These are phyloP conservation scores for Candida gorgasii DNA, from an alignment of 805 yeast species.

Conservation along the genomic window DNA sequence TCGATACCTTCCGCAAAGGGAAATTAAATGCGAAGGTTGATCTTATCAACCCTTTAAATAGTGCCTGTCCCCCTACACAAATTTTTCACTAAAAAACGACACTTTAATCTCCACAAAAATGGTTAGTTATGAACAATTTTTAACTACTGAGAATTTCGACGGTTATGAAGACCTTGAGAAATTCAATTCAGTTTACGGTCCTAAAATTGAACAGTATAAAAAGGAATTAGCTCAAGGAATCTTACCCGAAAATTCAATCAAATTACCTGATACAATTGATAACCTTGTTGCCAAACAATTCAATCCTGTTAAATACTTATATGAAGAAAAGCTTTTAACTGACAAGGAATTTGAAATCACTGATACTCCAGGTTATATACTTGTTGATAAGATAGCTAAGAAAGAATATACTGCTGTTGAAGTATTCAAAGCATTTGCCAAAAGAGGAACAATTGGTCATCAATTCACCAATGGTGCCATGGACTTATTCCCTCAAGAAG, in stretches of 20 bases:
- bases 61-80: neutral
- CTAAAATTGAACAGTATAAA: slow-evolving; percentile 41
- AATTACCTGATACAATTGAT: slow-evolving; percentile 34
- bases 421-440: slow-evolving; percentile 43
- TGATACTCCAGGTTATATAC: slow-evolving; percentile 30
- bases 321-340: slow-evolving; percentile 35
- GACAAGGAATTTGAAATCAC: slow-evolving; percentile 38
- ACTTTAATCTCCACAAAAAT: neutral
- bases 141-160: slow-evolving; percentile 31
- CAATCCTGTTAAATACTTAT: slow-evolving; percentile 37
- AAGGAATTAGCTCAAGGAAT: slow-evolving; percentile 28
- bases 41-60: slow-evolving; percentile 3
- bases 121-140: slow-evolving; percentile 23
- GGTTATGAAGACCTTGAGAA: slow-evolving; percentile 43
- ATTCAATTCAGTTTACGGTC: slow-evolving; percentile 43
- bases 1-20: neutral
- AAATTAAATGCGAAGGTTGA: slow-evolving; percentile 6
- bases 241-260: slow-evolving; percentile 29
- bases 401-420: slow-evolving; percentile 37
- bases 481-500: slow-evolving; percentile 55
- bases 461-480: slow-evolving; percentile 47
- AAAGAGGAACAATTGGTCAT: slow-evolving; percentile 42
- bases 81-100: neutral
- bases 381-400: slow-evolving; percentile 29
- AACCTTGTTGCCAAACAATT: slow-evolving; percentile 32